phyloP scores from a whole-genome alignment of 345 rosid genomes.

The Corchorus capsularis region DNA sequence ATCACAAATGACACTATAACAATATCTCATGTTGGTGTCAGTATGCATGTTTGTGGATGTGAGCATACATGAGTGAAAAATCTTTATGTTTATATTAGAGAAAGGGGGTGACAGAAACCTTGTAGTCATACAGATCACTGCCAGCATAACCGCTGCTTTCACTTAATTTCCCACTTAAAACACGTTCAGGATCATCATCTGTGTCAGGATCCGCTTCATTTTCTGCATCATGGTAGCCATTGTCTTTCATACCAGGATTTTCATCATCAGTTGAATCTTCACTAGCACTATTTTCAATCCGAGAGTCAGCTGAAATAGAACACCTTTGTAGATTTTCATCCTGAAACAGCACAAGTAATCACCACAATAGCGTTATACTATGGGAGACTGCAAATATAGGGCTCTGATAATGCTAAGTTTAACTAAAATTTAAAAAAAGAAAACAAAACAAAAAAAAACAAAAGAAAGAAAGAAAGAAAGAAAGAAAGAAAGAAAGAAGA shows the following conservation, averaged over 20 bases:
- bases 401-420: constrained; percentile 5
- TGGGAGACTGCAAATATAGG: constrained; percentile 2
- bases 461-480: no score
- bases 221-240: constrained; percentile 86
- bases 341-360: constrained; percentile 48
- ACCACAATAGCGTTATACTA: not conserved
- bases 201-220: constrained; percentile 84
- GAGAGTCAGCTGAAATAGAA: constrained; percentile 90
- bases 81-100: not conserved
- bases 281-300: constrained; percentile 82
- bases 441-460: no score
- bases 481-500: no score
- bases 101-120: constrained; percentile 51
- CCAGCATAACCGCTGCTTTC: constrained; percentile 86
- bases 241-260: constrained; percentile 64
- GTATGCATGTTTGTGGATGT: not conserved
- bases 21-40: not conserved
- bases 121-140: constrained; percentile 87
- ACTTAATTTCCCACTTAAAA: constrained; percentile 85
- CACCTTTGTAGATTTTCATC: constrained; percentile 94
- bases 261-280: constrained; percentile 94
- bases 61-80: constrained; percentile 1
- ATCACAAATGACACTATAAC: not conserved
- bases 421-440: constrained; percentile 9
- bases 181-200: constrained; percentile 76